Evolutionary conservation across 78 protist species (phyloP), one percentile per base, ranked within the genome.

Genomic region (Isochrysis galbana): DNA sequence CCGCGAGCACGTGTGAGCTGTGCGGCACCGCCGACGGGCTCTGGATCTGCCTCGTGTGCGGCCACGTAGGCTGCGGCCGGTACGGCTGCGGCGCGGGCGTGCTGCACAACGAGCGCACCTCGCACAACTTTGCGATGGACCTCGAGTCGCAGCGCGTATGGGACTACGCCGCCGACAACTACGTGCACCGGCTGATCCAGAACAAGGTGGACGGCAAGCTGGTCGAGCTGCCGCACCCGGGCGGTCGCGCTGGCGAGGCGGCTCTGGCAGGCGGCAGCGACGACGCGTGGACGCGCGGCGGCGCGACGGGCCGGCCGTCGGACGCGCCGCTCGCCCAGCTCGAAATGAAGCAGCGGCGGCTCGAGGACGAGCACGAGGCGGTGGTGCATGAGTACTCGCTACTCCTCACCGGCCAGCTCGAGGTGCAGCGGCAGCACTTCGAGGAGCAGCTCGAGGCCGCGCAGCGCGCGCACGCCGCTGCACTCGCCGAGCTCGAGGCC

Each of bases 11-110:
- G 45, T 80, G 89, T 46, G 61, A 17, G 5, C 61, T 29, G 69
- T 91, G 93, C 74, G 78, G 80, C 61, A n/a, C 70, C 32, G 2
- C 34, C 22, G 23, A 22, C 32, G 39, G 7, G 22, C 80, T 84
- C 51, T 91, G 93, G 93, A 80, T 91, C 82, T 91, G 93, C 74
- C 80, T 91, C 26, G 32, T 80, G 17, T 91, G 93, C 90, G 93
- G 93, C 41, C 44, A 39, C 36, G 67, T 80, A 26, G 93, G 93
- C 67, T 91, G 93, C 90, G 93, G 93, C 42, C 19, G 86, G 84
- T 90, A 48, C 80, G 69, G 32, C 21, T 72, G 32, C 19, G 25
- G 42, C 22, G 42, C 90, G 36, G 89, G 90, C 19, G 44, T 22
- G 21, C 47, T 5, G 21, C 93, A 91, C 74, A 80, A 39, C 46